These are phyloP conservation scores for Chalciporus piperatoides DNA, from an alignment of 1,284 basidiomycete genomes.

Conservation along the genomic window DNA sequence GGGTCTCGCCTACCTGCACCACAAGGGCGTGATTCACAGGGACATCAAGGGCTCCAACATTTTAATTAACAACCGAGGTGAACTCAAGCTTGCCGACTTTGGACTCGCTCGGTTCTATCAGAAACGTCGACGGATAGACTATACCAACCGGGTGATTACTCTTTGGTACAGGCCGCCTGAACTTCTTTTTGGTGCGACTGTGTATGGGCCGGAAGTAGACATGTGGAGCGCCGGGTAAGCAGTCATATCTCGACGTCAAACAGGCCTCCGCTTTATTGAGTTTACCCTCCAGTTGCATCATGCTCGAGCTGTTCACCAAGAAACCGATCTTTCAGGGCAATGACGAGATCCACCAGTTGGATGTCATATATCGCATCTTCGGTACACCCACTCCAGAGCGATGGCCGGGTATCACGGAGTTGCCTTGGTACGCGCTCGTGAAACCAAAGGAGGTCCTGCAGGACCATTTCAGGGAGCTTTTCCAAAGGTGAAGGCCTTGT, in stretches of 20 bases:
- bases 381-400: slow-evolving; percentile 83
- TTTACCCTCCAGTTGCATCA: slow-evolving; percentile 75
- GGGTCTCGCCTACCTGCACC: slow-evolving; percentile 92
- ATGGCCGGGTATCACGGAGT: slow-evolving; percentile 79
- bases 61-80: slow-evolving; percentile 88
- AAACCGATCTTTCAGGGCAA: slow-evolving; percentile 95
- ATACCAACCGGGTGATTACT: slow-evolving; percentile 98
- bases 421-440: slow-evolving; percentile 99
- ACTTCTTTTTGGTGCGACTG: slow-evolving; percentile 91
- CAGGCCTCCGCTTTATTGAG: slow-evolving; percentile 2
- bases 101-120: slow-evolving; percentile 97
- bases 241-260: not conserved
- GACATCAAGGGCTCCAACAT: slow-evolving; percentile 99
- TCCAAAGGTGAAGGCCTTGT: slow-evolving; percentile 61
- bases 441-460: slow-evolving; percentile 75
- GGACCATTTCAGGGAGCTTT: slow-evolving; percentile 74
- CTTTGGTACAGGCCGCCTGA: slow-evolving; percentile 99
- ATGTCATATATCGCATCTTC: slow-evolving; percentile 86
- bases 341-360: slow-evolving; percentile 96
- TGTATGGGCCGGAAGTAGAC: slow-evolving; percentile 98
- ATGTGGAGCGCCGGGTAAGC: slow-evolving; percentile 98
- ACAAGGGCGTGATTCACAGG: slow-evolving; percentile 93
- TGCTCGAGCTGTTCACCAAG: slow-evolving; percentile 94
- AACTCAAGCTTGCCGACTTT: slow-evolving; percentile 96
- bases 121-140: slow-evolving; percentile 86